Conservation (phyloP, 805 yeast genomes). For the Metschnikowia gelsemii region DNA sequence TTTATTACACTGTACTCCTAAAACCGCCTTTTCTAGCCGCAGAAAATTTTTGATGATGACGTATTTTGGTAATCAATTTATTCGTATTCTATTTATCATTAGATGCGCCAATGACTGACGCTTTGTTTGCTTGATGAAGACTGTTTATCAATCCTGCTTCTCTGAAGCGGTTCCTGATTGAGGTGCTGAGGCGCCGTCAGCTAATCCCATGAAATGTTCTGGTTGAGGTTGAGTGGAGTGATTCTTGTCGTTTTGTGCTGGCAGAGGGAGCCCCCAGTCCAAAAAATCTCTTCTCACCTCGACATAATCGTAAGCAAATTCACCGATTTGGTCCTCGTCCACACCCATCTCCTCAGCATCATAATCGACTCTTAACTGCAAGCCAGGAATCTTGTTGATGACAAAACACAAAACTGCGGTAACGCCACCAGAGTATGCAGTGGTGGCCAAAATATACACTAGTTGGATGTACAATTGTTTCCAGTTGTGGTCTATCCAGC, state of each 20-base stretch:
- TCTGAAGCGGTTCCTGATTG: constrained; percentile 12
- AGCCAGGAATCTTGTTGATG: constrained; percentile 76
- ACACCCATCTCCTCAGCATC: constrained; percentile 85
- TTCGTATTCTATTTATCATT: constrained; percentile 9
- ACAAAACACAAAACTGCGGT: constrained; percentile 75
- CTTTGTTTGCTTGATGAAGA: background rate
- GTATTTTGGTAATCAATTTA: no score
- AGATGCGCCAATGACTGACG: background rate
- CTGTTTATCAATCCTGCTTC: constrained; percentile 13
- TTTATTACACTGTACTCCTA: no score
- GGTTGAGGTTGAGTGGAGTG: constrained; percentile 9
- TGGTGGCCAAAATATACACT: constrained; percentile 73
- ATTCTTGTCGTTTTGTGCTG: constrained; percentile 10
- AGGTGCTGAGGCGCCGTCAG: constrained; percentile 14
- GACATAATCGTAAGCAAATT: constrained; percentile 97
- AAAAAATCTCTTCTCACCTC: constrained; percentile 92
- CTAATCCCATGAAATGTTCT: constrained; percentile 12
- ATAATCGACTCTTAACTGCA: constrained; percentile 75
- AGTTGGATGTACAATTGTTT: constrained; percentile 89
- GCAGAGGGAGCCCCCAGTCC: constrained; percentile 42
- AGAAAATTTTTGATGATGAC: no score
- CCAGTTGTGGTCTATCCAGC: constrained; percentile 89
- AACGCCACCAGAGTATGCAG: constrained; percentile 72
- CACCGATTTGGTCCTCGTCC: constrained; percentile 97
- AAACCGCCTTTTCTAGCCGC: no score